phyloP scores from a whole-genome alignment of 2,329 filamentous ascomycete genomes.

The Pseudogymnoascus sp. region DNA sequence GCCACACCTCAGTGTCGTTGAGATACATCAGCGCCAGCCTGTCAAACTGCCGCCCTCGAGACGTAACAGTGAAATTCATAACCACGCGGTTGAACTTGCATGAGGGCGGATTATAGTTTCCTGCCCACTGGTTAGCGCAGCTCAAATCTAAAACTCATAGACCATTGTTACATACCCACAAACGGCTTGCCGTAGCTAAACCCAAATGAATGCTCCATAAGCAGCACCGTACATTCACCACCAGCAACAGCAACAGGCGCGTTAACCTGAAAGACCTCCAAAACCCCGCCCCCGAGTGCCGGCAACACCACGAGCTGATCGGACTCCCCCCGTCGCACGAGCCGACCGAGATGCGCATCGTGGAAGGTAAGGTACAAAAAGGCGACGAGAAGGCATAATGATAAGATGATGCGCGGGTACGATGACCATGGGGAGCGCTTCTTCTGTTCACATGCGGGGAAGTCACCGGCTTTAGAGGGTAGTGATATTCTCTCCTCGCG shows the following conservation, averaged over 20 bases:
- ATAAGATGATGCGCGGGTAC: neutral
- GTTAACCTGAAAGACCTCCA: conserved; percentile 62
- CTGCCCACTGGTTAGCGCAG: conserved; percentile 29
- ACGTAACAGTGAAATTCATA: conserved; percentile 68
- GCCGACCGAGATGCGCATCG: neutral
- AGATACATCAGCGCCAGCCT: conserved; percentile 68
- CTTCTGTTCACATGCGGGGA: neutral
- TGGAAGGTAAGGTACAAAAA: neutral
- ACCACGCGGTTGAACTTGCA: conserved; percentile 66
- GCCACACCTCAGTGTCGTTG: conserved; percentile 70
- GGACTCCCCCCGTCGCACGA: neutral
- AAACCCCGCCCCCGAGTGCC: conserved; percentile 21
- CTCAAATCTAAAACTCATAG: conserved; percentile 9
- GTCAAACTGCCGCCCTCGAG: conserved; percentile 66
- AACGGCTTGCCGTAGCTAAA: conserved; percentile 67
- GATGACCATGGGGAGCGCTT: neutral
- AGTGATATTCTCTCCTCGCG: neutral
- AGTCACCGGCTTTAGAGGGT: neutral
- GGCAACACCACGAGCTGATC: neutral
- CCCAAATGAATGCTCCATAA: conserved; percentile 65
- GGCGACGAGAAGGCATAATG: neutral
- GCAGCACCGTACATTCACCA: conserved; percentile 41
- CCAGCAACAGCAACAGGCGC: conserved; percentile 43
- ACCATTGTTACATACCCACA: conserved; percentile 46
- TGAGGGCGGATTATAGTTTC: conserved; percentile 54